A percentile compares a stretch with the other conserved stretches of the same genome.
Evolutionary conservation across 2,329 filamentous ascomycete species (phyloP).

Genomic region (Diaporthe caulivora): DNA sequence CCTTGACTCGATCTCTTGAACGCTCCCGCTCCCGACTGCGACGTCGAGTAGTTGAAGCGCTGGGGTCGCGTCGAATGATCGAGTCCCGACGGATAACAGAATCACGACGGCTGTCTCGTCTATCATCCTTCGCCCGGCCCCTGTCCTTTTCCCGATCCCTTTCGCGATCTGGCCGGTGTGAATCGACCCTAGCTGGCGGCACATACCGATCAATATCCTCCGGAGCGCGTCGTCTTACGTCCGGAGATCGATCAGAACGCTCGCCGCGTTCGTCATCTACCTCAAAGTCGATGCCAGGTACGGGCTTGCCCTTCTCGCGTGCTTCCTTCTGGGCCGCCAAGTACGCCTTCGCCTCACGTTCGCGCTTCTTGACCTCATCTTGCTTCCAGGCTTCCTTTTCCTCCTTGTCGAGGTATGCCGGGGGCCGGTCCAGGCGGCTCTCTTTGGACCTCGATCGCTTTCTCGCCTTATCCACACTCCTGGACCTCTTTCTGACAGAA

Average conservation of each 20-base stretch:
- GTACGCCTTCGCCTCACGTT: conserved; percentile 74
- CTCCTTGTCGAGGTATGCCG: conserved; percentile 58
- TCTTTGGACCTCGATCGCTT: conserved; percentile 59
- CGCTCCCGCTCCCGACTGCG: conserved; percentile 39
- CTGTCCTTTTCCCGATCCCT: conserved; percentile 44
- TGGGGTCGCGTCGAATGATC: conserved; percentile 34
- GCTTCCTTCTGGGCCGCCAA: conserved; percentile 72
- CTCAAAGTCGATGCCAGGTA: conserved; percentile 69
- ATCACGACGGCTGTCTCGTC: conserved; percentile 25
- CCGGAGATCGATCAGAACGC: conserved; percentile 50
- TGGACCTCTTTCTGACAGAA: conserved; percentile 37
- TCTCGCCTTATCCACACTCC: conserved; percentile 49
- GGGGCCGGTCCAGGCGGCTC: conserved; percentile 38
- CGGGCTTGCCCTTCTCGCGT: conserved; percentile 68
- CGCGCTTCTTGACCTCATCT: conserved; percentile 71
- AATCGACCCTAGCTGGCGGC: conserved; percentile 48
- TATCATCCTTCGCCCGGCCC: conserved; percentile 29
- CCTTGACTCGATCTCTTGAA: conserved; percentile 37
- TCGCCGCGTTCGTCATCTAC: conserved; percentile 54
- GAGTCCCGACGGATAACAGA: conserved; percentile 33
- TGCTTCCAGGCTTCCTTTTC: conserved; percentile 70
- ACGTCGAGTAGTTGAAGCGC: conserved; percentile 20
- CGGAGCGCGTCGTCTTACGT: conserved; percentile 53
- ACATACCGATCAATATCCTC: conserved; percentile 63
- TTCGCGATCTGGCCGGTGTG: conserved; percentile 40